Conservation (phyloP, 2,329 filamentous ascomycete genomes). For the Fusarium sp. region DNA sequence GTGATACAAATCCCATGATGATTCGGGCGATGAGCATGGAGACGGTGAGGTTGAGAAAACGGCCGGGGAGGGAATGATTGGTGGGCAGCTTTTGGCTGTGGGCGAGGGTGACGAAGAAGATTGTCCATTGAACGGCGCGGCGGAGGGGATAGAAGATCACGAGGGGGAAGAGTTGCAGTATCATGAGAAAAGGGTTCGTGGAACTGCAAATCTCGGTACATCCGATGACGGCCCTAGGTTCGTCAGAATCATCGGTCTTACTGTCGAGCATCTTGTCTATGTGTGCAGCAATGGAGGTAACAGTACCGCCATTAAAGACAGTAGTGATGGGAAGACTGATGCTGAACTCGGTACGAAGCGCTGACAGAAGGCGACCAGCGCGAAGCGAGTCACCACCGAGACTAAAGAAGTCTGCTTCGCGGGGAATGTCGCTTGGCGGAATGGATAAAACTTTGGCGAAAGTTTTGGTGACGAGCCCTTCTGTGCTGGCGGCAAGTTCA, state of each 20-base stretch:
- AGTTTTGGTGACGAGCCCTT: slow-evolving; percentile 2
- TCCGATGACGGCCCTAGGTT: background rate
- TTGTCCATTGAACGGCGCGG: slow-evolving; percentile 10
- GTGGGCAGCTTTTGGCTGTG: slow-evolving; percentile 11
- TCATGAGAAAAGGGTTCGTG: slow-evolving; percentile 4
- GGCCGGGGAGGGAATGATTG: background rate
- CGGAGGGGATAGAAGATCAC: slow-evolving; percentile 3
- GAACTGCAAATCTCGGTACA: slow-evolving; percentile 9
- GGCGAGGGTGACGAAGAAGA: slow-evolving; percentile 9
- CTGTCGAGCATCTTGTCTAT: background rate
- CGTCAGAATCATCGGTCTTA: background rate
- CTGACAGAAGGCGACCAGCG: background rate
- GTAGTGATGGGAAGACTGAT: slow-evolving; percentile 1
- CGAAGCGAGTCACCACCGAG: slow-evolving; percentile 1
- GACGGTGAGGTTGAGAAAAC: background rate
- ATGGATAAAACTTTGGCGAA: background rate
- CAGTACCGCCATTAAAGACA: slow-evolving; percentile 1
- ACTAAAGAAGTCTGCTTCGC: background rate
- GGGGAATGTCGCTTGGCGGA: background rate
- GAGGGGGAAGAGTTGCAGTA: background rate
- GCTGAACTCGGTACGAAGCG: background rate
- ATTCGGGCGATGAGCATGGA: slow-evolving; percentile 1
- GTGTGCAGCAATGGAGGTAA: background rate
- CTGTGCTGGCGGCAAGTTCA: background rate
- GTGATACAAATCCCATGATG: background rate